These are phyloP conservation scores for Citrus sinensis DNA, from an alignment of 345 rosid species.

Conservation along the genomic window DNA sequence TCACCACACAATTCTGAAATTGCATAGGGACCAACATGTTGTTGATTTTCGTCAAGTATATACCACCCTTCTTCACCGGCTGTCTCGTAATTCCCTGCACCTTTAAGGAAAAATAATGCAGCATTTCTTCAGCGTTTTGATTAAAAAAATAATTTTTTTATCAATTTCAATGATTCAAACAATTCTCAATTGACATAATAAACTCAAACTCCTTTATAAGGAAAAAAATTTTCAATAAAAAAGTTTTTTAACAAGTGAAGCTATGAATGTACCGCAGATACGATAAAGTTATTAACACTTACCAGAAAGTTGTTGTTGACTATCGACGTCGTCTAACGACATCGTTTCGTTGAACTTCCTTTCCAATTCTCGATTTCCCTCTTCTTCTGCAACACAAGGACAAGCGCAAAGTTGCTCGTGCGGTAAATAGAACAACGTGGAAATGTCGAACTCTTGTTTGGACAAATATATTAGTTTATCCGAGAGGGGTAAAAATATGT, in stretches of 20 bases:
- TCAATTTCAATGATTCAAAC: not conserved
- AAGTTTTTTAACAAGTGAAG: not conserved
- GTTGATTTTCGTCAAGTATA: slow-evolving; percentile 69
- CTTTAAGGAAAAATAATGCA: not conserved
- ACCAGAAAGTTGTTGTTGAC: not conserved
- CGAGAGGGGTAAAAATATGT: not conserved
- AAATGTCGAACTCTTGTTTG: not conserved
- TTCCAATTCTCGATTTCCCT: not conserved
- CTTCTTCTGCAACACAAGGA: not conserved
- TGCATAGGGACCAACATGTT: slow-evolving; percentile 71
- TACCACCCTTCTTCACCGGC: slow-evolving; percentile 65
- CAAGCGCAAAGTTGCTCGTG: not conserved
- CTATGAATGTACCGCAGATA: not conserved
- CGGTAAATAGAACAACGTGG: not conserved
- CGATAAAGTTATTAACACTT: not conserved
- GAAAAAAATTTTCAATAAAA: not conserved
- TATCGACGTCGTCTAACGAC: slow-evolving; percentile 2
- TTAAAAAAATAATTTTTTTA: not conserved
- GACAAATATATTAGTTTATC: not conserved
- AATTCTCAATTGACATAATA: not conserved
- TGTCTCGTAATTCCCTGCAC: slow-evolving; percentile 4
- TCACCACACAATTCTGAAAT: slow-evolving; percentile 69
- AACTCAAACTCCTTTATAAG: not conserved
- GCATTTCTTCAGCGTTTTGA: not conserved
- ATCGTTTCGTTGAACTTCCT: not conserved